Evolutionary conservation across 1,284 basidiomycete genomes (phyloP), one percentile per base, ranked within the genome.

Genomic region (Gymnopus androsaceus): DNA sequence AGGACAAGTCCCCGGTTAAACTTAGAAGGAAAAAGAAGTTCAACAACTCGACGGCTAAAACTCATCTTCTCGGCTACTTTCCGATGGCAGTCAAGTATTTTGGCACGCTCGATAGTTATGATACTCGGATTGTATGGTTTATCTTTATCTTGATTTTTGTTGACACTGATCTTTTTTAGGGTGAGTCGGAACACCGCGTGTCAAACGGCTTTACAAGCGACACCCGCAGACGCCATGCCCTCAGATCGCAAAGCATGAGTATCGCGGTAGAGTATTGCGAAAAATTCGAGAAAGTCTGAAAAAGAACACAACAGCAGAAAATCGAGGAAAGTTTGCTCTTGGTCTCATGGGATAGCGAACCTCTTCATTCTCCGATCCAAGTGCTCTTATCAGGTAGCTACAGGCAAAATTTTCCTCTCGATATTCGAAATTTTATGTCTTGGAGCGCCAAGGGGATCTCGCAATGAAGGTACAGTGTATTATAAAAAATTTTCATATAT

Each of bases 21-120:
- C 27, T 15, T 3, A 21, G 23, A 23, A 36, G 23, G 40, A 9
- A 14, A 34, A 34, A 3, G 19, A 4, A 53, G n/a, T 58, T 53
- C 49, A 58, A 49, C 19, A 17, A 49, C 7, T 30, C 33, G 11
- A 55, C 54, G 11, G 21, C n/a, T 9, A 64, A 64, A 34, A 25
- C 51, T 4, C 63, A 64, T 38, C 28, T 54, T 2, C 41, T 63
- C 1, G 61, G 56, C 3, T 52, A 64, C 33, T 58, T 52, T 38
- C 48, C 56, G 1, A 1, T 3, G 1, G 23, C 40, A 14, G 59
- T 64, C 30, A 40, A 38, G 6, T 31, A 49, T 15, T 59, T 49
- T 47, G 62, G 62, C 0, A 62, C 61, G 7, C 44, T 41, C 3
- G 51, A 53, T 44, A 23, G 27, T 11, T 55, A 55, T 34, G 48